Base-by-base conservation (phyloP, 2,329 filamentous ascomycete genomes). In the Pestalotiopsis fici region DNA sequence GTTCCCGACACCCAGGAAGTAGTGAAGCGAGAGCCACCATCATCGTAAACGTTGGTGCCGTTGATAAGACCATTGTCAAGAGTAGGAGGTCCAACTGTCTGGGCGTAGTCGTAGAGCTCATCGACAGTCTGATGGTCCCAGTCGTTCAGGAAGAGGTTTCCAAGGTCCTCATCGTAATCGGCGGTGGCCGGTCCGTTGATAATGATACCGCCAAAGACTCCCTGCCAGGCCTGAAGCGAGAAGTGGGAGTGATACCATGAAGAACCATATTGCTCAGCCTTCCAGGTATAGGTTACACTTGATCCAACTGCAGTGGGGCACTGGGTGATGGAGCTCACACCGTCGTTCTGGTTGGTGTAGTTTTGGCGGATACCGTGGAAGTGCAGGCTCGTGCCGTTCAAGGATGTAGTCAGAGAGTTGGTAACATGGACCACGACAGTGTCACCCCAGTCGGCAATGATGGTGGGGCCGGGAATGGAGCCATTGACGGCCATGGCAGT, bases 171-270 rank as follows among this genome's bases (percentile, higher is more conserved):
- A 68, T 93, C 89, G 71, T 90, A 91, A 71, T 88, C 83, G 15
- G 83, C 81, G 2, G 85, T 84, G 0, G 84, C 82, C 0, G 89
- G 89, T 0, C 89, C 89, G 65, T 90, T 83, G 71, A 91, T 88
- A 21, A 91, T 78, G 50, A 92, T 86, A 2, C 83, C 83, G 0
- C 90, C 90, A 31, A 87, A 80, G 0, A 91, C 77, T 1, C 90
- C 90, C 65, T 90, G 82, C 76, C 79, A 83, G 0, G 79, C 76
- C 67, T 84, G 81, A 0, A 82, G 72, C 3, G 80, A 80, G 71
- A 87, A 87, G 74, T 91, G 89, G 0, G 85, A 88, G 74, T 91
- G 89, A 65, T 90, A 90, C 86, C 86, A 90, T 2, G 81, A 81
- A 0, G 83, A 79, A 11, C 88, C 86, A 74, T 88, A 86, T 71